Conservation (phyloP, 768 basidiomycete species). For the Boletus reticuloceps region DNA sequence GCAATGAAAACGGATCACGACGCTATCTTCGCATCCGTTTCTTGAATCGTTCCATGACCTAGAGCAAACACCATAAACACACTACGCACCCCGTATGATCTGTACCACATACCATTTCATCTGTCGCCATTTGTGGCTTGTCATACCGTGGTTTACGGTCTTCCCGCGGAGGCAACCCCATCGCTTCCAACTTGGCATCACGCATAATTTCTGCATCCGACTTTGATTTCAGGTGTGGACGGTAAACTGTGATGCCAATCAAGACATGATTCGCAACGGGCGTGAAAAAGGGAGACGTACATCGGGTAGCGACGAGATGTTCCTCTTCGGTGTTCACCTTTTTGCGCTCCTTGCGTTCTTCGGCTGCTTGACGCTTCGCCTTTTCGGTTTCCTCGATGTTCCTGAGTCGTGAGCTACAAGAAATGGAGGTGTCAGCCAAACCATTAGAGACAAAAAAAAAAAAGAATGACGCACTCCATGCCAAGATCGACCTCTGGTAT, state of each 20-base stretch:
- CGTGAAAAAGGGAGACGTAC: conserved; percentile 45
- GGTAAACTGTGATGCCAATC: conserved; percentile 59
- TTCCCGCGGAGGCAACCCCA: conserved; percentile 61
- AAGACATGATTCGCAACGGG: neutral
- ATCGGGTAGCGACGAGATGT: conserved; percentile 83
- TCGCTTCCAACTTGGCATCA: conserved; percentile 84
- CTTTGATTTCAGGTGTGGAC: conserved; percentile 76
- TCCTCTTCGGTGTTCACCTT: conserved; percentile 64
- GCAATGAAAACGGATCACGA: no score
- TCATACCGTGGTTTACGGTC: conserved; percentile 42
- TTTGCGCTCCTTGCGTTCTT: conserved; percentile 62
- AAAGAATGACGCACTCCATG: conserved; percentile 79
- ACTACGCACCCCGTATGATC: neutral
- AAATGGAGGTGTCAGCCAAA: no score
- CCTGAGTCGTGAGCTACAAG: conserved; percentile 71
- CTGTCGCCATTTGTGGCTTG: conserved; percentile 81
- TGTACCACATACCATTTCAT: conserved; percentile 66
- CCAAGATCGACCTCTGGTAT: conserved; percentile 98
- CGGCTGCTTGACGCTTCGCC: conserved; percentile 83
- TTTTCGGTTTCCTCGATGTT: conserved; percentile 99
- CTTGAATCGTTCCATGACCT: conserved; percentile 98
- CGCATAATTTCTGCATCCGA: conserved; percentile 87
- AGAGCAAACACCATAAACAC: neutral
- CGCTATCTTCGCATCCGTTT: conserved; percentile 83
- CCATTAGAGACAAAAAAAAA: no score